Evolutionary conservation across 1,139 yeast genomes (phyloP).

Genomic region (Yamadazyma sp.): DNA sequence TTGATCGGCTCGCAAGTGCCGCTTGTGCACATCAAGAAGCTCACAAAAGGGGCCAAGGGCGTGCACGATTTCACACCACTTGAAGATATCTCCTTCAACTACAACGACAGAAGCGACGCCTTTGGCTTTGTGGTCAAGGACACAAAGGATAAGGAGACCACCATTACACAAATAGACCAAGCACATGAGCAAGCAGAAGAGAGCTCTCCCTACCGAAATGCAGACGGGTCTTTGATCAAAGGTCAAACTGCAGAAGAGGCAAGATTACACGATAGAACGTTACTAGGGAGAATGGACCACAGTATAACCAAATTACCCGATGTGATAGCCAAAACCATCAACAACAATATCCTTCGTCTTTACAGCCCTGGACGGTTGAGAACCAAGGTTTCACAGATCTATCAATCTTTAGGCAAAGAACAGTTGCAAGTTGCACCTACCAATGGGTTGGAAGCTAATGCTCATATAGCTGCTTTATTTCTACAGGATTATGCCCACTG

Average conservation of each 20-base stretch:
- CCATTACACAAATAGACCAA: conserved; percentile 5
- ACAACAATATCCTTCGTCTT: conserved; percentile 55
- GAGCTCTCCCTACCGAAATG: conserved; percentile 34
- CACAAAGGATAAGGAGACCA: neutral
- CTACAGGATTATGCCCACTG: conserved; percentile 79
- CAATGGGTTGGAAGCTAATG: conserved; percentile 67
- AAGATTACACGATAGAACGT: conserved; percentile 49
- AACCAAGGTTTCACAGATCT: conserved; percentile 53
- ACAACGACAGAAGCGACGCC: neutral
- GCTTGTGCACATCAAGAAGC: too few species aligned
- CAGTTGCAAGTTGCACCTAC: conserved; percentile 55
- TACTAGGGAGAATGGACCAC: conserved; percentile 49
- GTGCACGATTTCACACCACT: neutral
- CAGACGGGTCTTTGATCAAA: conserved; percentile 39
- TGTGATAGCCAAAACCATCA: conserved; percentile 54
- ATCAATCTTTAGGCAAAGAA: conserved; percentile 47
- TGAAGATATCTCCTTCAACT: neutral
- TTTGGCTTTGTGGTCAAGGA: conserved; percentile 5
- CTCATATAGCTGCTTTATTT: conserved; percentile 81
- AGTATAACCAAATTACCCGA: conserved; percentile 49
- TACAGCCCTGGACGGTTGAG: conserved; percentile 58
- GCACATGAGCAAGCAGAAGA: neutral
- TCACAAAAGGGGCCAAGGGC: neutral
- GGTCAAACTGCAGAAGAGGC: conserved; percentile 52
- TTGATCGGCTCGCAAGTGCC: too few species aligned